These are phyloP conservation scores for Fusarium sp. DNA, from an alignment of 2,329 filamentous ascomycete genomes.

Conservation along the genomic window DNA sequence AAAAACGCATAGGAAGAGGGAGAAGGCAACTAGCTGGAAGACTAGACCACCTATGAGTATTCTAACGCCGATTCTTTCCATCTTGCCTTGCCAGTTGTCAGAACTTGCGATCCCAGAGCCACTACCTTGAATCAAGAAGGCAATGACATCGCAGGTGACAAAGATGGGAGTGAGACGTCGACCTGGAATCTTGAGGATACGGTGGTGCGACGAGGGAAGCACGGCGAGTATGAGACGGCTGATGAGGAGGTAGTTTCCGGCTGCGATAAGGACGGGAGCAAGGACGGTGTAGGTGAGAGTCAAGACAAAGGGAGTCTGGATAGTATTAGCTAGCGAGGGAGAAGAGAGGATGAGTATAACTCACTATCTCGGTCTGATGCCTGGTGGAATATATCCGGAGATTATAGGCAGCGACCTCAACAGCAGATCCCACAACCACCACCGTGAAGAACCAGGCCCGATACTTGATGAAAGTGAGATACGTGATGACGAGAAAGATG, in stretches of 20 bases:
- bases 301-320: constrained; percentile 52
- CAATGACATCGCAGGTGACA: constrained; percentile 57
- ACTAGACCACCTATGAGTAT: constrained; percentile 57
- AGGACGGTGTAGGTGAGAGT: constrained; percentile 58
- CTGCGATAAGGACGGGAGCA: constrained; percentile 61
- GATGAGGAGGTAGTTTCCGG: constrained; percentile 63
- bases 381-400: constrained; percentile 53
- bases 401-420: constrained; percentile 58
- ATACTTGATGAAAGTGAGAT: constrained; percentile 56
- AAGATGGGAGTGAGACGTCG: constrained; percentile 58
- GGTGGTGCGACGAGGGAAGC: constrained; percentile 49
- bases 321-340: neutral
- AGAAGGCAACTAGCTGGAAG: constrained; percentile 56
- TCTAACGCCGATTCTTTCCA: constrained; percentile 53
- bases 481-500: constrained; percentile 52
- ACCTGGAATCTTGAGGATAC: constrained; percentile 52
- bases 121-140: constrained; percentile 57
- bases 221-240: constrained; percentile 57
- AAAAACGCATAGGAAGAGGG: constrained; percentile 55
- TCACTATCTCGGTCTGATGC: constrained; percentile 50
- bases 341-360: constrained; percentile 10
- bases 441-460: constrained; percentile 57
- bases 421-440: constrained; percentile 54
- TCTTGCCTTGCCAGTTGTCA: constrained; percentile 55
- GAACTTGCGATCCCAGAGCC: constrained; percentile 58